These are phyloP conservation scores for Trichoderma cornu-damae DNA, from an alignment of 2,329 filamentous ascomycete species.

Conservation along the genomic window DNA sequence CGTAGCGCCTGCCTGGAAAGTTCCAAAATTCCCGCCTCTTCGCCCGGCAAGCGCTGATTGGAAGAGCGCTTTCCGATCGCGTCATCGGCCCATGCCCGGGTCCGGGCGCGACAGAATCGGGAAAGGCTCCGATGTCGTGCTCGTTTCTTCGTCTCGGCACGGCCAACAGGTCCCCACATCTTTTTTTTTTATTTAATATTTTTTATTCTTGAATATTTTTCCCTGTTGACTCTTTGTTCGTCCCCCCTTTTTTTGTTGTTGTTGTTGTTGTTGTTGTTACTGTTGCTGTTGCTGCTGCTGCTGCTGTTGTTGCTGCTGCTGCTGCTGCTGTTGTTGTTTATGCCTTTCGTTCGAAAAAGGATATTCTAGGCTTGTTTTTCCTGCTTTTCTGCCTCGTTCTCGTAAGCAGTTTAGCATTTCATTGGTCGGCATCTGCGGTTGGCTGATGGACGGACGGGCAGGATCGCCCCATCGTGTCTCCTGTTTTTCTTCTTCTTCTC, in stretches of 20 bases:
- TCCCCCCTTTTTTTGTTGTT: neutral
- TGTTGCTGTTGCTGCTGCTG: too few species aligned
- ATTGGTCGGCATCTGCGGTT: conserved; percentile 2
- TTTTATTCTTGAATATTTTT: too few species aligned
- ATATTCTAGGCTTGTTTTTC: neutral
- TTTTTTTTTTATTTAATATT: neutral
- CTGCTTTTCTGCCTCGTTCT: neutral
- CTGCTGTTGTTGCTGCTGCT: too few species aligned
- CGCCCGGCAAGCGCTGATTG: conserved; percentile 20
- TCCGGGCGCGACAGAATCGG: conserved; percentile 14
- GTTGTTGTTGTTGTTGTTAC: too few species aligned
- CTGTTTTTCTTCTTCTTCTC: neutral
- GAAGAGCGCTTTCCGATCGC: conserved; percentile 24
- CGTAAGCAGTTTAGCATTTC: conserved; percentile 1
- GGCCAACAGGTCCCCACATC: neutral
- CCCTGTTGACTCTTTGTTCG: neutral
- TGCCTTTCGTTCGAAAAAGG: conserved; percentile 6
- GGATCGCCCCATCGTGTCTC: conserved; percentile 1
- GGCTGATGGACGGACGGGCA: neutral
- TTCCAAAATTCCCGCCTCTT: neutral
- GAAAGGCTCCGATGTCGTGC: conserved; percentile 19
- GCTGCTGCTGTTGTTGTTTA: too few species aligned
- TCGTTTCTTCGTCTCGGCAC: conserved; percentile 4
- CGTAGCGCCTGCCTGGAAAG: neutral
- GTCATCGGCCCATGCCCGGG: conserved; percentile 24